These are phyloP conservation scores for Floccularia luteovirens DNA, from an alignment of 768 basidiomycete species.

Conservation along the genomic window DNA sequence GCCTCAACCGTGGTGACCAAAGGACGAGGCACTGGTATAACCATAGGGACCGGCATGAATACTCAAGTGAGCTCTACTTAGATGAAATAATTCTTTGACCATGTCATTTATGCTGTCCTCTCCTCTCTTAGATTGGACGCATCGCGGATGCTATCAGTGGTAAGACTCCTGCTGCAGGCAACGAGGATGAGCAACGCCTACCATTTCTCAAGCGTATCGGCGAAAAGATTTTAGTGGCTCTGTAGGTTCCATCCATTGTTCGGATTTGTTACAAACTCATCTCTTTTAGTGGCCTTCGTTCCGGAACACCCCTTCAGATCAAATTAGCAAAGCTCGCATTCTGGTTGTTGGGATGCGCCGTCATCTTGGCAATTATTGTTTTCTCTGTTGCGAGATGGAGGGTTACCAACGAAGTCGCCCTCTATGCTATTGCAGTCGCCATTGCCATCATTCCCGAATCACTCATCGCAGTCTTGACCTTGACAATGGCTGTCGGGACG, in stretches of 20 bases:
- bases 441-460: slow-evolving; percentile 34
- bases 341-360: slow-evolving; percentile 24
- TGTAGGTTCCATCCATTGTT: slow-evolving; percentile 15
- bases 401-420: slow-evolving; percentile 22
- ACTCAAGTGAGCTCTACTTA: slow-evolving; percentile 31
- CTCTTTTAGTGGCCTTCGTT: slow-evolving; percentile 18
- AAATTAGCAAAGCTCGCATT: slow-evolving; percentile 28
- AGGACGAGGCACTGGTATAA: slow-evolving; percentile 9
- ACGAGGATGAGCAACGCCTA: slow-evolving; percentile 9
- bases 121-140: slow-evolving; percentile 21
- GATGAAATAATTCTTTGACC: slow-evolving; percentile 6
- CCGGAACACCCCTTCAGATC: slow-evolving; percentile 29
- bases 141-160: slow-evolving; percentile 26
- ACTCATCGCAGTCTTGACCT: slow-evolving; percentile 39
- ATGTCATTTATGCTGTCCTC: not conserved
- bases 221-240: slow-evolving; percentile 13
- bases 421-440: slow-evolving; percentile 29
- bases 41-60: slow-evolving; percentile 18
- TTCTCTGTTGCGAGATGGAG: slow-evolving; percentile 26
- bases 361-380: slow-evolving; percentile 27
- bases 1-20: slow-evolving; percentile 8
- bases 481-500: slow-evolving; percentile 54
- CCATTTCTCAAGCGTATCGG: slow-evolving; percentile 15
- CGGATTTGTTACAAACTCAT: not conserved
- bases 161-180: slow-evolving; percentile 8